These are phyloP conservation scores for Penicillium simplicissimum DNA, from an alignment of 495 filamentous ascomycete genomes.

Conservation along the genomic window DNA sequence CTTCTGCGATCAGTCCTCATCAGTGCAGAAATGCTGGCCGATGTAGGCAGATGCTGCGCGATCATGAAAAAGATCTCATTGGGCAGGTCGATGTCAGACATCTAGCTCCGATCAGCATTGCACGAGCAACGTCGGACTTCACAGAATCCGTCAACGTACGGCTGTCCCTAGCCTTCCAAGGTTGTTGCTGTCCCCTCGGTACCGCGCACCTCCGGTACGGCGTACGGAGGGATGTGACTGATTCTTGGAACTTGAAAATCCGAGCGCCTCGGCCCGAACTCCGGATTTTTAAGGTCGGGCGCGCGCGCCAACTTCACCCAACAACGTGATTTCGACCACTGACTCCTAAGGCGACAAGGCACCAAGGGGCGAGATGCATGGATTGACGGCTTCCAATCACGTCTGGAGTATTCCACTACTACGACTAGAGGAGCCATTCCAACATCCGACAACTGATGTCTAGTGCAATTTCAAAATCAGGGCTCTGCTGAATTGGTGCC, in stretches of 20 bases:
- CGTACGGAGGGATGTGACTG: no score
- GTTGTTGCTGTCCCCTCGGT: background rate
- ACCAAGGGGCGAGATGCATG: no score
- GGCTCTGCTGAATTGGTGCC: no score
- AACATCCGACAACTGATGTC: no score
- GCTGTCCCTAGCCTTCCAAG: background rate
- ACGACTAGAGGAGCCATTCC: no score
- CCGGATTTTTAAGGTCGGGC: background rate
- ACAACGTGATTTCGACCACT: no score
- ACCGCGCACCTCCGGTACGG: background rate
- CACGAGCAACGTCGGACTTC: background rate
- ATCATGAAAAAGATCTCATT: constrained; percentile 4
- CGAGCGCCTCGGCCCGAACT: background rate
- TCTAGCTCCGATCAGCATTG: background rate
- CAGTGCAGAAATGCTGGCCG: background rate
- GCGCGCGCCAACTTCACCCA: no score
- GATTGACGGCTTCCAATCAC: no score
- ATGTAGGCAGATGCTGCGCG: background rate
- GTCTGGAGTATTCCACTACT: no score
- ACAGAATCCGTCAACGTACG: background rate
- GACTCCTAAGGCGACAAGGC: background rate
- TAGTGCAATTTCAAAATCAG: no score
- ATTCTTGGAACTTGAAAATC: no score
- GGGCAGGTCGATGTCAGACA: background rate
- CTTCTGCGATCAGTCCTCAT: background rate